phyloP scores from a whole-genome alignment of 164 flowering plant genomes.

The Cinnamomum micranthum region DNA sequence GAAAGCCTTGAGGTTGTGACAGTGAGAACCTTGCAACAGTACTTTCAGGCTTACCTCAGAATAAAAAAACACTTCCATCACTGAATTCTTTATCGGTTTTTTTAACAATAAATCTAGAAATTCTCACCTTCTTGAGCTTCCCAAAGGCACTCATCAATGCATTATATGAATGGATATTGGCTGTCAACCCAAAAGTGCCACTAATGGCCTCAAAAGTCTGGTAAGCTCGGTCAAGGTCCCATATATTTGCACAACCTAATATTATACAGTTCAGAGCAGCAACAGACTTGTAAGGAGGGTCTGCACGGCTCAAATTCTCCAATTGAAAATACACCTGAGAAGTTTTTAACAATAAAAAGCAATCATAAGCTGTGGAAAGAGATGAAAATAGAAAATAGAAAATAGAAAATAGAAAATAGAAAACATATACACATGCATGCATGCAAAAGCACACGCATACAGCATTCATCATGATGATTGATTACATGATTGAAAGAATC shows the following conservation, averaged over 20 bases:
- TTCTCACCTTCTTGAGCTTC: constrained; percentile 71
- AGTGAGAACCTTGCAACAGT: background rate
- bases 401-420: background rate
- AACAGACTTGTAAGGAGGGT: constrained; percentile 90
- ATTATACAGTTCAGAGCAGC: constrained; percentile 90
- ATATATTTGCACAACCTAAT: constrained; percentile 89
- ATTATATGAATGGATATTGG: constrained; percentile 87
- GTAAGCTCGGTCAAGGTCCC: constrained; percentile 96
- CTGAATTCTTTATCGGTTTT: background rate
- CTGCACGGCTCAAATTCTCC: constrained; percentile 78
- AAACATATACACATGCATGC: background rate
- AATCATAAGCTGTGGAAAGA: background rate
- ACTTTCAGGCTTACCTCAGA: background rate
- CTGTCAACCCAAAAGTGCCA: constrained; percentile 61
- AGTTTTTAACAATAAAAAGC: constrained; percentile 11
- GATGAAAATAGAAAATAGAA: background rate
- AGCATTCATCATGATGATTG: background rate
- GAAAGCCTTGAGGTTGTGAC: background rate
- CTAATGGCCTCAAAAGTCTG: constrained; percentile 86
- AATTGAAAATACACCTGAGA: constrained; percentile 87
- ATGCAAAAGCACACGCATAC: background rate
- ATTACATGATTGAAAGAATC: background rate
- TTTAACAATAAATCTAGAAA: background rate
- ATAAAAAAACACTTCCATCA: background rate
- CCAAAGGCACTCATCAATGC: constrained; percentile 89